Percentiles rank a stretch among this genome's conserved stretches.
Conservation (phyloP, 495 filamentous ascomycete species). For the Pyrenopolyporus hunteri region DNA sequence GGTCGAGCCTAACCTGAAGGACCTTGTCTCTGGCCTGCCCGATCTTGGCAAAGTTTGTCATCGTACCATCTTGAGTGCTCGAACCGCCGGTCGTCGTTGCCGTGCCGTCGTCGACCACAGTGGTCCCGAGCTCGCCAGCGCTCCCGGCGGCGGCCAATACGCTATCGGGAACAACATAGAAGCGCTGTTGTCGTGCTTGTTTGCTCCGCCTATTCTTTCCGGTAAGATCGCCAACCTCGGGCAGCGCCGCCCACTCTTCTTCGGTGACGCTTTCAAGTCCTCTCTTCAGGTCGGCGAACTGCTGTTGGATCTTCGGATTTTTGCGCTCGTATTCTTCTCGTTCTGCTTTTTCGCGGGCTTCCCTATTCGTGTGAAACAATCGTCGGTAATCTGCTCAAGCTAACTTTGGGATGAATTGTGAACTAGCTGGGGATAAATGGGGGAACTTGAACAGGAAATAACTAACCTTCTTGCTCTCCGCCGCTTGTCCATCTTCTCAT, state of each 20-base stretch:
- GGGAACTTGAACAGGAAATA: slow-evolving; percentile 31
- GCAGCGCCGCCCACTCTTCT: slow-evolving; percentile 95
- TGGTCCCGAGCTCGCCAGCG: slow-evolving; percentile 80
- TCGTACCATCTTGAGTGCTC: slow-evolving; percentile 72
- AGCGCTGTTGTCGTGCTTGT: slow-evolving; percentile 79
- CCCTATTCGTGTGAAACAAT: slow-evolving; percentile 72
- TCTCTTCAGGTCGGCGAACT: slow-evolving; percentile 95
- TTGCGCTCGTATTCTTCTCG: slow-evolving; percentile 92
- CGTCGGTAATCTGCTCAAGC: slow-evolving; percentile 88
- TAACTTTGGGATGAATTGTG: slow-evolving; percentile 75
- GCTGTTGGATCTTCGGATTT: slow-evolving; percentile 98
- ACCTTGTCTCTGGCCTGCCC: slow-evolving; percentile 94
- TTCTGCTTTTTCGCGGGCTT: slow-evolving; percentile 91
- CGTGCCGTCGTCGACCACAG: slow-evolving; percentile 77
- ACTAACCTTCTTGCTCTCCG: slow-evolving; percentile 91
- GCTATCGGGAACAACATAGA: slow-evolving; percentile 97
- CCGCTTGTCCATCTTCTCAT: slow-evolving; percentile 93
- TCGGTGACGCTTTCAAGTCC: slow-evolving; percentile 86
- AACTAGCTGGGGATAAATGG: slow-evolving; percentile 42
- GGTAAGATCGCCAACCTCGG: slow-evolving; percentile 95
- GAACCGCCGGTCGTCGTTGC: slow-evolving; percentile 55
- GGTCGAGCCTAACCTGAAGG: slow-evolving; percentile 86
- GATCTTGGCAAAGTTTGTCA: slow-evolving; percentile 98
- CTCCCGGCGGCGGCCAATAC: slow-evolving; percentile 88
- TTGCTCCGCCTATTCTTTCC: slow-evolving; percentile 87